Conservation (phyloP, 2,329 filamentous ascomycete species). For the Colletotrichum scovillei region DNA sequence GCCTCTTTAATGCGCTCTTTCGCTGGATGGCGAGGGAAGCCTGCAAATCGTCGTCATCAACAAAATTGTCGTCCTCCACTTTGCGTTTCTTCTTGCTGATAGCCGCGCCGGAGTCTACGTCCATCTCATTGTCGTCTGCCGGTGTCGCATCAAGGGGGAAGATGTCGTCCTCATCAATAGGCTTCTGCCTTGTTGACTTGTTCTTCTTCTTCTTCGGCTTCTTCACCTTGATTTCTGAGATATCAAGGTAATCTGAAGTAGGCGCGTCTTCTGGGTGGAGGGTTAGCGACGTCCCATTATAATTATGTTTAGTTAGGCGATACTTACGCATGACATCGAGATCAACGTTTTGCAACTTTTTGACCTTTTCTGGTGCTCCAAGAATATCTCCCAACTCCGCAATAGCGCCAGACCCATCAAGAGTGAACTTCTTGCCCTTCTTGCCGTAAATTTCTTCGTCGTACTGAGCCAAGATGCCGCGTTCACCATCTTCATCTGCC, state of each 20-base stretch:
- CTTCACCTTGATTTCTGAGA: slow-evolving; percentile 89
- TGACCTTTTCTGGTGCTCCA: slow-evolving; percentile 63
- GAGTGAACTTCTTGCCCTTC: slow-evolving; percentile 86
- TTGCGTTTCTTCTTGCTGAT: slow-evolving; percentile 69
- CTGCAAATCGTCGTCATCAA: slow-evolving; percentile 94
- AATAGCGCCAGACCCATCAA: slow-evolving; percentile 81
- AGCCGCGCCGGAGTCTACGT: slow-evolving; percentile 72
- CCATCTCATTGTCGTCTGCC: slow-evolving; percentile 71
- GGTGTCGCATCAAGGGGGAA: slow-evolving; percentile 55
- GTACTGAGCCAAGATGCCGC: slow-evolving; percentile 85
- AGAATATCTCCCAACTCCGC: slow-evolving; percentile 71
- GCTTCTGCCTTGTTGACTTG: slow-evolving; percentile 78
- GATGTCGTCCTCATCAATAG: slow-evolving; percentile 71
- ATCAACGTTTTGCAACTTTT: slow-evolving; percentile 77
- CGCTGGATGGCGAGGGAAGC: slow-evolving; percentile 86
- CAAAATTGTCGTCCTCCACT: slow-evolving; percentile 75
- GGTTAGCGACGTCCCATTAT: slow-evolving; percentile 44
- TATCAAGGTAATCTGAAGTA: slow-evolving; percentile 88
- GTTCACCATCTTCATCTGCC: slow-evolving; percentile 69
- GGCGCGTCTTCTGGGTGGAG: slow-evolving; percentile 68
- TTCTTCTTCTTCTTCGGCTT: slow-evolving; percentile 95
- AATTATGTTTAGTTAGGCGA: neutral
- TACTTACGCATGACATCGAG: slow-evolving; percentile 79
- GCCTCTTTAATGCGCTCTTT: slow-evolving; percentile 87
- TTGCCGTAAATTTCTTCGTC: slow-evolving; percentile 96